Evolutionary conservation across 805 yeast genomes (phyloP), one percentile per base, ranked within the genome.

Genomic region (Cyberlindnera maclurae): DNA sequence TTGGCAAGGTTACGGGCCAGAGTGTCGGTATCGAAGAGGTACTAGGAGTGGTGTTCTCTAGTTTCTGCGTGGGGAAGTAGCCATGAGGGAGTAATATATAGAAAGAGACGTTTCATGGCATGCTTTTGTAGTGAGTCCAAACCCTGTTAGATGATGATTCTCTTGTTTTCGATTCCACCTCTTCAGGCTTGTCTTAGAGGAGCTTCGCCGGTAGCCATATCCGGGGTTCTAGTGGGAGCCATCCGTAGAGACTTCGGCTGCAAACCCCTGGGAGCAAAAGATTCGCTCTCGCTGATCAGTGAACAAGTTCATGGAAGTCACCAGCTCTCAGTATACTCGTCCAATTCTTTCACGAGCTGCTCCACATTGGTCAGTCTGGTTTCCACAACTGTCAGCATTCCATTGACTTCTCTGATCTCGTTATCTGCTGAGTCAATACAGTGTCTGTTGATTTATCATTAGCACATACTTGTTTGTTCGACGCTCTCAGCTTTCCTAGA

Each of bases 21-120:
- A 74, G 86, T 0, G 77, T 90, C 12, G 95, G 95, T 0, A 71
- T 89, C 0, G 97, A 93, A 50, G 97, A 93, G 54, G 78, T 93
- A 1, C 64, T 93, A 5, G 96, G 93, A 1, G 90, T 85, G 1
- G 93, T 93, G 0, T 93, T 93, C 55, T 79, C 95, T 3, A 82
- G 78, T 44, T 93, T 93, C 57, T 93, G 98, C 59, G 87, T 93
- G 16, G 98, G 98, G 0, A 90, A 90, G 59, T 90, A 63, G 47
- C 8, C 24, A 20, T 20, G 5, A 20, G 24, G 24, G 8, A 20
- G 5, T 20, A 20, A 8, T 20, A 8, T 6, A 20, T 20, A 20
- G 24, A 20, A 20, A 6, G 8, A 20, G 24, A 8, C 8, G 8
- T 20, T 20, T 20, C 24, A 5, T 20, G 8, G 5, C 24, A 20